These are phyloP conservation scores for Globisporangium sylvaticum DNA, from an alignment of 352 stramenopile genomes.

Conservation along the genomic window DNA sequence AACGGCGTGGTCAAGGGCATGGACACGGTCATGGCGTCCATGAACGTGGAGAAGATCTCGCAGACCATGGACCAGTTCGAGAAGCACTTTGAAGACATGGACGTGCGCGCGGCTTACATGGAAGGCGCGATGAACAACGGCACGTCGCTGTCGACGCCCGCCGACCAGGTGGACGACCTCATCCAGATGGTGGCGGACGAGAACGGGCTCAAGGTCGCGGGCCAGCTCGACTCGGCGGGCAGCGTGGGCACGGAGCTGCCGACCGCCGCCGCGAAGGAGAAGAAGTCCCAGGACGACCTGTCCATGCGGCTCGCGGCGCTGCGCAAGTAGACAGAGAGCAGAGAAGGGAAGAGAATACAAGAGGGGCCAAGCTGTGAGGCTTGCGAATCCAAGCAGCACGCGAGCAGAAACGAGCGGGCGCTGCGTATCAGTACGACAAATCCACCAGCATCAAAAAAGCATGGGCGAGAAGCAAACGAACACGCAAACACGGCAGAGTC, in stretches of 20 bases:
- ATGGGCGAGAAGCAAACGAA: neutral
- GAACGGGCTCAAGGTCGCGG: slow-evolving; percentile 94
- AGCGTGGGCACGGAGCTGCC: slow-evolving; percentile 78
- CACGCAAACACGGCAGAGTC: neutral
- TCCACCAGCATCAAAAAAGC: neutral
- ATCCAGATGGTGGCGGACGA: slow-evolving; percentile 98
- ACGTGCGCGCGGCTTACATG: slow-evolving; percentile 98
- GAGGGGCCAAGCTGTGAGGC: neutral
- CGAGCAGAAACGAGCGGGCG: neutral
- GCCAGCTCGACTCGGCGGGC: slow-evolving; percentile 91
- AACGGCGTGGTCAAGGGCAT: slow-evolving; percentile 95
- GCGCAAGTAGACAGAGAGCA: slow-evolving; percentile 32
- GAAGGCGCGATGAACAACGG: slow-evolving; percentile 96
- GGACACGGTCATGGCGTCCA: slow-evolving; percentile 94
- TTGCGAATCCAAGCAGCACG: neutral
- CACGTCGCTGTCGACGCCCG: slow-evolving; percentile 93
- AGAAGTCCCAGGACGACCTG: slow-evolving; percentile 80
- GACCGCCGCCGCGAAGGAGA: slow-evolving; percentile 65
- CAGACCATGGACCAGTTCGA: slow-evolving; percentile 98
- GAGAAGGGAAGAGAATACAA: neutral
- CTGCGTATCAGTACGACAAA: neutral
- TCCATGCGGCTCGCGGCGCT: slow-evolving; percentile 80
- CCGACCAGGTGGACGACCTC: slow-evolving; percentile 95
- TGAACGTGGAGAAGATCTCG: slow-evolving; percentile 98
- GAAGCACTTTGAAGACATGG: slow-evolving; percentile 98